Percentiles rank a stretch among this genome's conserved stretches.
Conservation (phyloP, 805 yeast genomes). For the Ogataea parapolymorpha region DNA sequence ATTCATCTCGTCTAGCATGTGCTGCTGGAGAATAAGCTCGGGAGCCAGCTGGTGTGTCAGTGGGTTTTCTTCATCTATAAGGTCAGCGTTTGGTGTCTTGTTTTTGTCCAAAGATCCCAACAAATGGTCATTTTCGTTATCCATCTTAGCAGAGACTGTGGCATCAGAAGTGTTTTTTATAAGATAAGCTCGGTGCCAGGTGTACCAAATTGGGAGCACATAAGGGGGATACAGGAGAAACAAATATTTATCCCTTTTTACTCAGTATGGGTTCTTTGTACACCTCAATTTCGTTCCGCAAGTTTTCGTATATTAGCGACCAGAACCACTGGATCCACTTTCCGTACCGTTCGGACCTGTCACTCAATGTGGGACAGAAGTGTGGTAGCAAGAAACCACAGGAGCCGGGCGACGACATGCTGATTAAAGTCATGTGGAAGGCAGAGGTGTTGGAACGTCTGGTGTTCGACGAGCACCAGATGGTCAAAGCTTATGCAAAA, state of each 20-base stretch:
- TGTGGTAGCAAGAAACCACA: background rate
- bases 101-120: background rate
- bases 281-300: slow-evolving; percentile 18
- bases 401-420: slow-evolving; percentile 2
- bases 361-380: slow-evolving; percentile 15
- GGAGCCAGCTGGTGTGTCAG: slow-evolving; percentile 5
- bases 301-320: slow-evolving; percentile 20
- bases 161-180: background rate
- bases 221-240: background rate
- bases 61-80: background rate
- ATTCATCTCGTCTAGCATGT: slow-evolving; percentile 21
- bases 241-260: background rate
- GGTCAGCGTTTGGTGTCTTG: background rate
- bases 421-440: slow-evolving; percentile 24
- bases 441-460: slow-evolving; percentile 23
- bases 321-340: slow-evolving; percentile 24
- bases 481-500: slow-evolving; percentile 21
- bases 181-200: slow-evolving; percentile 5
- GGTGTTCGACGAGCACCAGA: slow-evolving; percentile 17
- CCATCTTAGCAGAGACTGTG: slow-evolving; percentile 1
- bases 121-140: background rate
- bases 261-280: slow-evolving; percentile 2
- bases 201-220: background rate
- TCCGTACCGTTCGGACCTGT: slow-evolving; percentile 24
- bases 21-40: slow-evolving; percentile 14